Evolutionary conservation across 1,284 basidiomycete species (phyloP).

Genomic region (Tremellales sp.): DNA sequence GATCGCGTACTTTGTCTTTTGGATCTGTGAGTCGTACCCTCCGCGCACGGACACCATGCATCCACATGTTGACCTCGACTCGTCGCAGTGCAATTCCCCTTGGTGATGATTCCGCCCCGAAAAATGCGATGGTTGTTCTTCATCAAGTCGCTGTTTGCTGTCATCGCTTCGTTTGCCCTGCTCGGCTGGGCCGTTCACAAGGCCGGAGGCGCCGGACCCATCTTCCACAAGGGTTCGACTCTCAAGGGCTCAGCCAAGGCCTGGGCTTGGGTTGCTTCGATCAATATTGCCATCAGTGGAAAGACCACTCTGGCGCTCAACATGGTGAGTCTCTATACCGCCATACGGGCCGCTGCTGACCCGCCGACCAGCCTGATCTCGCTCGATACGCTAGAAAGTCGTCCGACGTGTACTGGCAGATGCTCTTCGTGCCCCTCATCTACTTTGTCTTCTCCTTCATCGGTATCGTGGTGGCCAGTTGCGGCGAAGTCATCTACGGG

Average conservation of each 20-base stretch:
- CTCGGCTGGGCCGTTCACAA: conserved; percentile 54
- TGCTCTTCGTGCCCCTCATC: conserved; percentile 39
- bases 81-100: conserved; percentile 51
- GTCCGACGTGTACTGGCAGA: conserved; percentile 31
- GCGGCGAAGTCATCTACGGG: conserved; percentile 40
- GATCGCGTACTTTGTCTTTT: conserved; percentile 70
- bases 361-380: conserved; percentile 25
- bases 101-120: conserved; percentile 70
- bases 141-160: conserved; percentile 61
- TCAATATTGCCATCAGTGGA: conserved; percentile 66
- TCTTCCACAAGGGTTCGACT: conserved; percentile 46
- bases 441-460: conserved; percentile 43
- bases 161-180: conserved; percentile 62
- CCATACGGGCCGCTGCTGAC: conserved; percentile 22
- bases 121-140: conserved; percentile 70
- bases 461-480: conserved; percentile 54
- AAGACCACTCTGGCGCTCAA: conserved; percentile 43
- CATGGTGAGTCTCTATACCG: conserved; percentile 53
- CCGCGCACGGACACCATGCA: not conserved
- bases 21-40: conserved; percentile 51
- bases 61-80: not conserved
- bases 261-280: conserved; percentile 69
- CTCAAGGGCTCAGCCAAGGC: conserved; percentile 37
- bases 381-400: conserved; percentile 47
- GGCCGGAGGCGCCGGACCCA: conserved; percentile 57